Base-by-base conservation (phyloP, 2,329 filamentous ascomycete species). In the Celoporthe dispersa region DNA sequence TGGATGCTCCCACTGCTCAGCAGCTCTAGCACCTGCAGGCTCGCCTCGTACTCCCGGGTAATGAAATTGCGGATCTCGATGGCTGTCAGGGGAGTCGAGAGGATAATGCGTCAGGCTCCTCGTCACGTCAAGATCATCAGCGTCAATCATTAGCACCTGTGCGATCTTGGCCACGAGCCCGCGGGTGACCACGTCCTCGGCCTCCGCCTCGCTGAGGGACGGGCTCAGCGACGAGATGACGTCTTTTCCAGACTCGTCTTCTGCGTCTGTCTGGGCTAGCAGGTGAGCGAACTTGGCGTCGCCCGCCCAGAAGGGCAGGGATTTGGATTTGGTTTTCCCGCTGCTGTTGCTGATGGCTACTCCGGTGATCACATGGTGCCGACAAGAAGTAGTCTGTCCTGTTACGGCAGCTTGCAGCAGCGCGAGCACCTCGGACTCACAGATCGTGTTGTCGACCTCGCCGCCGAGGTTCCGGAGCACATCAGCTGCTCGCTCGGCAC, bases 261-360 rank as follows among this genome's bases (percentile, higher is more conserved):
- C 77, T 48, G 78, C 79, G 7, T 79, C 79, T 0, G 78, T 81
- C 14, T 80, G 79, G 0, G 78, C 80, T 22, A 22, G 1, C 41
- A 88, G 79, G 37, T 82, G 79, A 66, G 82, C 81, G 77, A 88
- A 88, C 75, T 86, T 87, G 69, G 82, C 84, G 65, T 89, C 87
- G 2, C 80, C 76, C 5, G 82, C 83, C 83, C 86, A 89, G 78
- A 87, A 88, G 0, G 85, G 85, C 67, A 63, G 25, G 9, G 61
- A 63, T 7, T 63, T 63, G 39, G n/a, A 3, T 19, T 48, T 63
- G 4, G 6, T 14, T 19, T 82, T 78, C 73, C 28, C 37, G 5
- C 39, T 11, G 41, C 55, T 16, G 22, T 25, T 41, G 22, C 81
- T 84, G 71, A 88, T 83, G 67, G 82, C 81, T 75, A 88, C 82